phyloP scores from a whole-genome alignment of 495 filamentous ascomycete species.

The Aspergillus olivimuriae region DNA sequence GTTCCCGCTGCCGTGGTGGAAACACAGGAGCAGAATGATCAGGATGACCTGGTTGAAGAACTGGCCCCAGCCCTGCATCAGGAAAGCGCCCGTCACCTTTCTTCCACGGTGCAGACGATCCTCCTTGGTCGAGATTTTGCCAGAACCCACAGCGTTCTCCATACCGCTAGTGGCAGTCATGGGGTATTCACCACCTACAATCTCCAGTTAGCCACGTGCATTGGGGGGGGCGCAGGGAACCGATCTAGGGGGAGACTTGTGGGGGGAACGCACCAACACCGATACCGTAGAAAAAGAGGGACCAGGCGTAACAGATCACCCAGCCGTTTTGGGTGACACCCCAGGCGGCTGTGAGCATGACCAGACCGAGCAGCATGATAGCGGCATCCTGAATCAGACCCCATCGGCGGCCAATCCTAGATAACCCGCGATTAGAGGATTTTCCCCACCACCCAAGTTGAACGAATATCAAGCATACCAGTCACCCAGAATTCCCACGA shows the following conservation, averaged over 20 bases:
- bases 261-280: conserved; percentile 59
- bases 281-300: conserved; percentile 83
- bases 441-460: neutral
- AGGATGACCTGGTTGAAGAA: conserved; percentile 83
- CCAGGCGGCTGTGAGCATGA: conserved; percentile 86
- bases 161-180: conserved; percentile 95
- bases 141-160: conserved; percentile 81
- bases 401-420: conserved; percentile 77
- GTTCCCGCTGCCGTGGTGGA: conserved; percentile 67
- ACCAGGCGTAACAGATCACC: conserved; percentile 90
- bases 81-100: conserved; percentile 85
- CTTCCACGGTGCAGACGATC: conserved; percentile 90
- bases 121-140: conserved; percentile 78
- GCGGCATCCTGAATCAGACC: conserved; percentile 88
- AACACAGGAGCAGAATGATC: conserved; percentile 72
- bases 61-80: conserved; percentile 98
- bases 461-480: conserved; percentile 33
- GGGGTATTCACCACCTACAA: conserved; percentile 69
- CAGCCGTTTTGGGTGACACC: conserved; percentile 76
- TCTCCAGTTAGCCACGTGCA: neutral
- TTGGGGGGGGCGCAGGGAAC: neutral
- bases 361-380: conserved; percentile 83
- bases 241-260: neutral
- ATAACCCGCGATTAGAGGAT: neutral
- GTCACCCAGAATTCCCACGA: conserved; percentile 59